phyloP scores from a whole-genome alignment of 805 yeast species.

The Yamadazyma ubonensis region DNA sequence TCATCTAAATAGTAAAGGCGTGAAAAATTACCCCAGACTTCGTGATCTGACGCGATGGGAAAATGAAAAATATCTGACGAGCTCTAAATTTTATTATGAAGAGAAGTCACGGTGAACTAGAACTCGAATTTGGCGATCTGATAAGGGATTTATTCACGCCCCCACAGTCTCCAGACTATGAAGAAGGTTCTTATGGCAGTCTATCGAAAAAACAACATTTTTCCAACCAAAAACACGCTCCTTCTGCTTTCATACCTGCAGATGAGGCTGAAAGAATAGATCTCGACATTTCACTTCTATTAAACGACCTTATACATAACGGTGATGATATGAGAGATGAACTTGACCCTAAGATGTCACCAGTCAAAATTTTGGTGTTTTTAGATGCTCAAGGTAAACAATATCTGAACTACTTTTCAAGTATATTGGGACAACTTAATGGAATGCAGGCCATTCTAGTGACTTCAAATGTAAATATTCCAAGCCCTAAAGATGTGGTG shows the following conservation, averaged over 20 bases:
- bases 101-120: neutral
- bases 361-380: conserved; percentile 22
- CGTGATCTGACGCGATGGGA: conserved; percentile 5
- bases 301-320: conserved; percentile 1
- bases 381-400: conserved; percentile 35
- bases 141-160: conserved; percentile 4
- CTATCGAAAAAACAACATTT: neutral
- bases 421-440: conserved; percentile 1
- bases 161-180: conserved; percentile 2
- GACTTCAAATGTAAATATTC: neutral
- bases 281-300: conserved; percentile 1
- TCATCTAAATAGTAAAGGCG: no score
- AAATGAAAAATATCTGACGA: conserved; percentile 3
- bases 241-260: conserved; percentile 9
- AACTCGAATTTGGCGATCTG: no score
- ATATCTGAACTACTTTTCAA: conserved; percentile 18
- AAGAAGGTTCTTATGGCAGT: neutral
- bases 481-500: neutral
- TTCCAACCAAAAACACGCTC: neutral
- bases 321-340: conserved; percentile 84
- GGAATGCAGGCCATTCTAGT: conserved; percentile 5
- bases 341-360: neutral
- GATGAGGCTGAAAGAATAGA: conserved; percentile 2
- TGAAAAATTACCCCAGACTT: conserved; percentile 8
- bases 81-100: conserved; percentile 3